Conservation (phyloP, 139 green algal genomes). For the Astrephomene gubernaculifera region DNA sequence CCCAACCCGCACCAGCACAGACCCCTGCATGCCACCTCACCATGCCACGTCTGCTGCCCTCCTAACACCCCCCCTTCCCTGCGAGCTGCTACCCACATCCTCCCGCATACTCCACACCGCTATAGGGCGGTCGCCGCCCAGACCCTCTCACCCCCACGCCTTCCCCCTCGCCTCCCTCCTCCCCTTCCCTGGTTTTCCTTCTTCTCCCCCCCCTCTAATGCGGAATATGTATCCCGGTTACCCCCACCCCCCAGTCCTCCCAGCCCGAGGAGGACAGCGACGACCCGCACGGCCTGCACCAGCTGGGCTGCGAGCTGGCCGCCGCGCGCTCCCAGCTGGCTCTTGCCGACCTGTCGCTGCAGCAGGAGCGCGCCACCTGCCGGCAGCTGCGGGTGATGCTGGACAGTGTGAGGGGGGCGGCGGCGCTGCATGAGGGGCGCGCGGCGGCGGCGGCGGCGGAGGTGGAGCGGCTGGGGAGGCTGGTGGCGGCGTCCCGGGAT, state of each 20-base stretch:
- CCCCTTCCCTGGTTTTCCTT: no score
- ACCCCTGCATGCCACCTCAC: no score
- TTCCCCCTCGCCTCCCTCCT: no score
- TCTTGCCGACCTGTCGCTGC: conserved; percentile 2
- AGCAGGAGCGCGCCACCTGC: conserved; percentile 27
- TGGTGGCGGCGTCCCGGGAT: conserved; percentile 13
- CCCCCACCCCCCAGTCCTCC: background rate
- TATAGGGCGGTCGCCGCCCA: no score
- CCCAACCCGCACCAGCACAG: no score
- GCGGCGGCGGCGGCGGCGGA: conserved; percentile 28
- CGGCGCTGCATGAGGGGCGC: background rate
- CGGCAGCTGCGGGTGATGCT: conserved; percentile 44
- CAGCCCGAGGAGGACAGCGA: background rate
- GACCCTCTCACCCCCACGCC: no score
- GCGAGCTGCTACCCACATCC: no score
- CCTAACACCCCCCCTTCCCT: no score
- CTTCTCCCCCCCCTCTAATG: no score
- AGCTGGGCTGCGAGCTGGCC: conserved; percentile 16
- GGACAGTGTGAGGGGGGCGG: background rate
- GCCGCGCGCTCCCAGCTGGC: background rate
- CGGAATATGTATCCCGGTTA: no score
- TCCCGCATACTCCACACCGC: no score
- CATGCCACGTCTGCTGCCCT: no score
- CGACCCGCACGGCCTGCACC: background rate
- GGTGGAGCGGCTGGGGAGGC: conserved; percentile 22